Evolutionary conservation across 371 early-diverging fungal species (phyloP).

Genomic region (Entomophthora muscae): DNA sequence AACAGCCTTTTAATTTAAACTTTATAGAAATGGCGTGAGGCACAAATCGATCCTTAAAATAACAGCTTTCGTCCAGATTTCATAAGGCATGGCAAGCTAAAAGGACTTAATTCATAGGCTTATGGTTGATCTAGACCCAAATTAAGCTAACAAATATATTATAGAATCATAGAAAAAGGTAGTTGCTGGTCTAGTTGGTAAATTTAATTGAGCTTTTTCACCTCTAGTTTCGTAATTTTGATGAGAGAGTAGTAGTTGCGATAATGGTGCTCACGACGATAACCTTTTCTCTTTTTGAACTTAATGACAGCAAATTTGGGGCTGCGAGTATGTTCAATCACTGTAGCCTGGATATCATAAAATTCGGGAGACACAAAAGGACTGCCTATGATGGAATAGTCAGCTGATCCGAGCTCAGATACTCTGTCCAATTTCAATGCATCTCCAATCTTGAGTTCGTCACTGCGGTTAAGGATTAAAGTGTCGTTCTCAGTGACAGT

Average conservation of each 20-base stretch:
- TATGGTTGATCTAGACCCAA: too few species aligned
- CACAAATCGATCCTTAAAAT: too few species aligned
- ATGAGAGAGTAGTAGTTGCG: slow-evolving; percentile 61
- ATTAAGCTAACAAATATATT: too few species aligned
- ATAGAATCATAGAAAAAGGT: too few species aligned
- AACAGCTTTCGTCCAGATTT: too few species aligned
- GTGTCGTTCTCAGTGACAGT: slow-evolving; percentile 76
- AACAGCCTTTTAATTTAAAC: too few species aligned
- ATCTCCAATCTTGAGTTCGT: slow-evolving; percentile 70
- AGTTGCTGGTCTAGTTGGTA: too few species aligned
- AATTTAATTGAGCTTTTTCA: slow-evolving; percentile 27
- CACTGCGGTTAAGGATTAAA: slow-evolving; percentile 61
- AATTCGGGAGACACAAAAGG: slow-evolving; percentile 60
- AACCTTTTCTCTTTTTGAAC: slow-evolving; percentile 78
- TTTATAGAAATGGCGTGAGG: too few species aligned
- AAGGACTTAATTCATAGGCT: too few species aligned
- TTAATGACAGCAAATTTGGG: slow-evolving; percentile 56
- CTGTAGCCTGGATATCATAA: slow-evolving; percentile 62
- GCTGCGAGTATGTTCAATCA: slow-evolving; percentile 78
- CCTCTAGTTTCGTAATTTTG: slow-evolving; percentile 50
- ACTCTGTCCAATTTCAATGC: slow-evolving; percentile 69
- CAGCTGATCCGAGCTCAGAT: slow-evolving; percentile 70
- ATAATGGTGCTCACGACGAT: slow-evolving; percentile 48
- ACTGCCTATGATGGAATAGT: slow-evolving; percentile 68
- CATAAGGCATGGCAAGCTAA: too few species aligned